A percentile compares a stretch with the other conserved stretches of the same genome.
These are phyloP conservation scores for Aegilops speltoides DNA, from an alignment of 176 grass and related monocot genomes.

Conservation along the genomic window DNA sequence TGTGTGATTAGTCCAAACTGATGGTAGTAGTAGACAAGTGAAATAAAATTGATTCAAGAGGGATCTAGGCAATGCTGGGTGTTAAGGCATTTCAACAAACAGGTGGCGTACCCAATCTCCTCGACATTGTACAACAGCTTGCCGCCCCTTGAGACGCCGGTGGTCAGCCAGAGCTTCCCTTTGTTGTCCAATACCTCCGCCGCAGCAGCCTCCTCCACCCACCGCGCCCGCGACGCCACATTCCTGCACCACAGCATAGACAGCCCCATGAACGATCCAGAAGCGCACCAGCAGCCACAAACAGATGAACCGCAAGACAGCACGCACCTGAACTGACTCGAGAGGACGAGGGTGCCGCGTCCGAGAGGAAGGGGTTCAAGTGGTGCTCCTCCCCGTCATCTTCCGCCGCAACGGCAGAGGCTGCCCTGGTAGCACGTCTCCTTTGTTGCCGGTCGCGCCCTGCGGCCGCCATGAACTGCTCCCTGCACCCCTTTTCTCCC, in stretches of 20 bases:
- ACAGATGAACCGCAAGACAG: neutral
- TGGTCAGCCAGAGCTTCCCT: conserved; percentile 78
- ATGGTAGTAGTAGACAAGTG: neutral
- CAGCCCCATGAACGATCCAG: neutral
- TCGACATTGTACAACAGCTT: conserved; percentile 83
- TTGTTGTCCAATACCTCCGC: conserved; percentile 44
- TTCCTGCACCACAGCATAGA: conserved; percentile 38
- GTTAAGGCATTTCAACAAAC: conserved; percentile 30
- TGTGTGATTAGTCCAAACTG: neutral
- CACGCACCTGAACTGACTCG: conserved; percentile 50
- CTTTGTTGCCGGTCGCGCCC: neutral
- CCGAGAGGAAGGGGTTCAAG: conserved; percentile 45
- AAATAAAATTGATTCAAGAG: neutral
- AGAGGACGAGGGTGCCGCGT: neutral
- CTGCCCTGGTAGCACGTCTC: neutral
- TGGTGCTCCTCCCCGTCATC: conserved; percentile 60
- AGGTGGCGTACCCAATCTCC: conserved; percentile 67
- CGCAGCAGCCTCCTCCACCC: too few species aligned
- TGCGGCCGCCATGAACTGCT: neutral
- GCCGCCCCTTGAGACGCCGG: conserved; percentile 44
- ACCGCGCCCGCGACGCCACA: too few species aligned
- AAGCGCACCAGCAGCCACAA: neutral
- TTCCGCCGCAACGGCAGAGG: neutral
- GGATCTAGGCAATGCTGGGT: neutral
- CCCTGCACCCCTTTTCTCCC: neutral